These are phyloP conservation scores for Rhodotorula mucilaginosa DNA, from an alignment of 1,284 basidiomycete genomes.

Conservation along the genomic window DNA sequence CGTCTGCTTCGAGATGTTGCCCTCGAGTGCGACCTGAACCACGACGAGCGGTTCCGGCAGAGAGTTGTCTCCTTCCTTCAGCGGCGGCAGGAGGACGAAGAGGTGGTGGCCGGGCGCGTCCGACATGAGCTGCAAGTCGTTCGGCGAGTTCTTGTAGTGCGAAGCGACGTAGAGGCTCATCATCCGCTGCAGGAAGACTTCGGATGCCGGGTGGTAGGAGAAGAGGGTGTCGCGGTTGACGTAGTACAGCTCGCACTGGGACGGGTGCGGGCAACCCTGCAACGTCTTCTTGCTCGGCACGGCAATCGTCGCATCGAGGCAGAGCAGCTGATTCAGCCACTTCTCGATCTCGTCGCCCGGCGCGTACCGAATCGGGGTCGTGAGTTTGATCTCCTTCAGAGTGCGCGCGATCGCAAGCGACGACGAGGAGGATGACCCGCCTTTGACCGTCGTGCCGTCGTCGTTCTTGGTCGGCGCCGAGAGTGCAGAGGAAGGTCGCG, in stretches of 20 bases:
- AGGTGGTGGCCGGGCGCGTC: slow-evolving; percentile 97
- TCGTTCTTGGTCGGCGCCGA: slow-evolving; percentile 55
- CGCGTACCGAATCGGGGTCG: slow-evolving; percentile 91
- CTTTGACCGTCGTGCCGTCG: slow-evolving; percentile 49
- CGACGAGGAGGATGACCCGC: slow-evolving; percentile 19
- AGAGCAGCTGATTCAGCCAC: slow-evolving; percentile 90
- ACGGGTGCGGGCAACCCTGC: slow-evolving; percentile 88
- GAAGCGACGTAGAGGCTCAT: slow-evolving; percentile 96
- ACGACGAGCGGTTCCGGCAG: slow-evolving; percentile 93
- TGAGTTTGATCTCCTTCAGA: slow-evolving; percentile 89
- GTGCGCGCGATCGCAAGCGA: slow-evolving; percentile 60
- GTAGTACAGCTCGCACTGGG: slow-evolving; percentile 89
- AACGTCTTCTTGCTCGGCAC: slow-evolving; percentile 55
- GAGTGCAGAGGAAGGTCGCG: slow-evolving; percentile 67
- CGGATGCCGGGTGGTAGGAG: slow-evolving; percentile 93
- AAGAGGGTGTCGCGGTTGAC: slow-evolving; percentile 96
- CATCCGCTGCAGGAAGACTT: slow-evolving; percentile 95
- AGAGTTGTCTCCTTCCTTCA: slow-evolving; percentile 78
- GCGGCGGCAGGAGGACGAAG: slow-evolving; percentile 89
- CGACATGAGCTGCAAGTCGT: slow-evolving; percentile 92
- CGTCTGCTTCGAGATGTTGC: slow-evolving; percentile 80
- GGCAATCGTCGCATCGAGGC: slow-evolving; percentile 83
- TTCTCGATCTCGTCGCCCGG: slow-evolving; percentile 85
- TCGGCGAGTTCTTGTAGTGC: slow-evolving; percentile 99
- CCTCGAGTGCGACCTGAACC: slow-evolving; percentile 91